These are phyloP conservation scores for Arthrinium phaeospermum DNA, from an alignment of 2,329 filamentous ascomycete species.

Conservation along the genomic window DNA sequence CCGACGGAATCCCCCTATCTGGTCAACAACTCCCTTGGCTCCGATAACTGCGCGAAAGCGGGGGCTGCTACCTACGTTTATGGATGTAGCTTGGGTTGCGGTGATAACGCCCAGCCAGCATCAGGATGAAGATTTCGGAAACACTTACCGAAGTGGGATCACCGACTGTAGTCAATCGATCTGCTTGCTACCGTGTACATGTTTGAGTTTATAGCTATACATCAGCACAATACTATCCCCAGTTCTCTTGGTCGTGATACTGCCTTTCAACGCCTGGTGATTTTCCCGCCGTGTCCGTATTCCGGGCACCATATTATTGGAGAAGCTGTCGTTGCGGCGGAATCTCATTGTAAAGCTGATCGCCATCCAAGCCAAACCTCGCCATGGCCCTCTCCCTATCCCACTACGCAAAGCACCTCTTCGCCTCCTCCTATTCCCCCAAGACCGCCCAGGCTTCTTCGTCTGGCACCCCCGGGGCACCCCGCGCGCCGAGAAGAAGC, in stretches of 20 bases:
- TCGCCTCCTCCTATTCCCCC: constrained; percentile 37
- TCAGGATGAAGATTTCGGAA: neutral
- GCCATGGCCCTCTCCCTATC: constrained; percentile 25
- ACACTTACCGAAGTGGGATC: neutral
- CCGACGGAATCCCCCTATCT: constrained; percentile 17
- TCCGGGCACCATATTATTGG: too few relatives aligned
- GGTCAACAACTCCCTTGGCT: neutral
- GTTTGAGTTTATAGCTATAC: neutral
- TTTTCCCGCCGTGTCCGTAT: neutral
- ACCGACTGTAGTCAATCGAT: neutral
- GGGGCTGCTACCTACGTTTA: neutral
- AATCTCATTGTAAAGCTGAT: neutral
- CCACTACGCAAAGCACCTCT: constrained; percentile 32
- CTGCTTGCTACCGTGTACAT: neutral
- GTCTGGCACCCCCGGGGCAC: constrained; percentile 36
- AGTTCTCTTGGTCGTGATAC: neutral
- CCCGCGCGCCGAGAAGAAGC: constrained; percentile 31
- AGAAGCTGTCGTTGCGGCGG: neutral
- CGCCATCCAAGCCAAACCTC: neutral
- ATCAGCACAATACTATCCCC: too few relatives aligned
- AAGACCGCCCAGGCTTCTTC: constrained; percentile 32
- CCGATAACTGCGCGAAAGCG: neutral
- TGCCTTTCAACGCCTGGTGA: too few relatives aligned
- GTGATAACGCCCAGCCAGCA: neutral
- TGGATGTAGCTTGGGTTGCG: neutral